phyloP scores from a whole-genome alignment of 305 asterid species.

The Rubia tinctorum region DNA sequence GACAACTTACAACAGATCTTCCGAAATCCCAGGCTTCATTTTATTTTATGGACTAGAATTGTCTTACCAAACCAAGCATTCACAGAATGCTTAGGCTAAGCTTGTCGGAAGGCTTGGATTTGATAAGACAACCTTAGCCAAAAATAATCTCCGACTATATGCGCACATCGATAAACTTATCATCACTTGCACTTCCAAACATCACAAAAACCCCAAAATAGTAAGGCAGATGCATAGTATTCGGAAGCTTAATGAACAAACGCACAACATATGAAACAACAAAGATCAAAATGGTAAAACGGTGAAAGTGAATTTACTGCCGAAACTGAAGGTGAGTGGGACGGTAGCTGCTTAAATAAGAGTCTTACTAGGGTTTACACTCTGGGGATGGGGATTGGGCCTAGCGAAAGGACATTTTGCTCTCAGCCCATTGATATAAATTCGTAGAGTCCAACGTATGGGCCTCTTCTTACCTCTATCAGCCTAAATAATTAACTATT shows the following conservation, averaged over 20 bases:
- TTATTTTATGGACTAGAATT: too few species aligned
- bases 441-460: neutral
- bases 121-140: neutral
- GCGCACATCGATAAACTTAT: neutral
- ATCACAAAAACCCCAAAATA: conserved; percentile 1
- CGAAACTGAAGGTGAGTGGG: neutral
- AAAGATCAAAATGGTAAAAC: neutral
- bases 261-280: neutral
- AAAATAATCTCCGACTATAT: neutral
- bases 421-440: neutral
- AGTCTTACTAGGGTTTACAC: conserved; percentile 17
- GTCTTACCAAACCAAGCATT: too few species aligned
- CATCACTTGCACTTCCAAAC: neutral
- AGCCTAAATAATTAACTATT: too few species aligned
- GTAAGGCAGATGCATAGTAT: conserved; percentile 53
- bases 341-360: conserved; percentile 5
- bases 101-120: neutral
- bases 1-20: too few species aligned
- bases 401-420: neutral
- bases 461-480: neutral
- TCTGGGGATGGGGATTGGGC: neutral
- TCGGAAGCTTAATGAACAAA: neutral
- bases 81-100: too few species aligned
- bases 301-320: neutral
- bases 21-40: too few species aligned